A percentile compares a stretch with the other conserved stretches of the same genome.
Evolutionary conservation across 2,329 filamentous ascomycete genomes (phyloP).

Genomic region (Xylariaceae sp.): DNA sequence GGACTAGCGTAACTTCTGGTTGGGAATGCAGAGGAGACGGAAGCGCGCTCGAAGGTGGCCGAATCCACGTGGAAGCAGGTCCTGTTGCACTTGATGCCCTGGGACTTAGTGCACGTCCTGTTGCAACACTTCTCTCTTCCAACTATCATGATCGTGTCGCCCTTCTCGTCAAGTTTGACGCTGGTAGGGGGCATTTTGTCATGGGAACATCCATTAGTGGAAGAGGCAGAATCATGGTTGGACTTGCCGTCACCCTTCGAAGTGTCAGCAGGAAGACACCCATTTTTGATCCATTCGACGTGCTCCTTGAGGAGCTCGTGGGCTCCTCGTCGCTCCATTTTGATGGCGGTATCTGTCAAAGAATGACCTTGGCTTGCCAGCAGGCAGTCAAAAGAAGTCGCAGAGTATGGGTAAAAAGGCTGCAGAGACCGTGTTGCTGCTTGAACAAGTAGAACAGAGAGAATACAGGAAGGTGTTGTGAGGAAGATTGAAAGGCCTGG

Average conservation of each 20-base stretch:
- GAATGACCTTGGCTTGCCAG: too few relatives aligned
- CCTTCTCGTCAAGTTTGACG: not conserved
- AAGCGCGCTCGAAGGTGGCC: constrained; percentile 5
- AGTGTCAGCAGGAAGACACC: too few relatives aligned
- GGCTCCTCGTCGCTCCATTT: too few relatives aligned
- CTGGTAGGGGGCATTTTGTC: not conserved
- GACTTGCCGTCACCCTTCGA: too few relatives aligned
- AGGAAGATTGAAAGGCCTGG: not conserved
- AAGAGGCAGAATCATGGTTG: not conserved
- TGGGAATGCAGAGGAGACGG: constrained; percentile 8
- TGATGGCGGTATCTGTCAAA: too few relatives aligned
- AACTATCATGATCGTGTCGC: constrained; percentile 16
- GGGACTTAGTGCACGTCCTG: not conserved
- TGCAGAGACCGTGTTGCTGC: too few relatives aligned
- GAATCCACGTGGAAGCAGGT: constrained; percentile 9
- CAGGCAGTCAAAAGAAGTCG: too few relatives aligned
- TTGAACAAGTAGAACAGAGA: too few relatives aligned
- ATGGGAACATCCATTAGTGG: constrained; percentile 6
- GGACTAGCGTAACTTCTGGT: constrained; percentile 7
- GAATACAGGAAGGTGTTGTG: not conserved
- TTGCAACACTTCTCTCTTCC: constrained; percentile 9
- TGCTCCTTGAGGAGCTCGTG: too few relatives aligned
- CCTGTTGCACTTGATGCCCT: too few relatives aligned
- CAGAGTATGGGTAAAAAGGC: too few relatives aligned
- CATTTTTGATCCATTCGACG: too few relatives aligned